Percentiles rank a stretch among this genome's conserved stretches.
Evolutionary conservation across 805 yeast genomes (phyloP).

Genomic region (Ogataea kodamae): DNA sequence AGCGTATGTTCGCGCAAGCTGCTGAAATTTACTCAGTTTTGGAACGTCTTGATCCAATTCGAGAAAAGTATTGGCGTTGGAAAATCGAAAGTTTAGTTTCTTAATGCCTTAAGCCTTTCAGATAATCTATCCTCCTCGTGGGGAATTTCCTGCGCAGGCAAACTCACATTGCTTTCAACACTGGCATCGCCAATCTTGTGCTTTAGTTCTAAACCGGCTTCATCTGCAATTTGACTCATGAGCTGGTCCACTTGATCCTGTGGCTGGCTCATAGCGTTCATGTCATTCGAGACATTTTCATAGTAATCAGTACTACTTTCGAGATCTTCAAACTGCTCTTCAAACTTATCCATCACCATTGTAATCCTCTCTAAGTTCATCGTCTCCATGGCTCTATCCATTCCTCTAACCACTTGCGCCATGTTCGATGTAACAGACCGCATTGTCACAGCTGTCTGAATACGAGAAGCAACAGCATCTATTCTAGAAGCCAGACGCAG

Average conservation of each 20-base stretch:
- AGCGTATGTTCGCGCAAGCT: slow-evolving; percentile 35
- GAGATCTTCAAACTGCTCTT: slow-evolving; percentile 90
- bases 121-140: slow-evolving; percentile 82
- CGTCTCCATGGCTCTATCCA: slow-evolving; percentile 93
- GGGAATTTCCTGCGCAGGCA: slow-evolving; percentile 31
- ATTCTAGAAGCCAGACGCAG: slow-evolving; percentile 81
- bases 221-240: slow-evolving; percentile 92
- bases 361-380: slow-evolving; percentile 95
- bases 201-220: slow-evolving; percentile 90
- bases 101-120: slow-evolving; percentile 82
- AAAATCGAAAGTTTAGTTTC: slow-evolving; percentile 36
- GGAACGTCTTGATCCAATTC: slow-evolving; percentile 33
- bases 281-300: slow-evolving; percentile 83
- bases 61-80: slow-evolving; percentile 33
- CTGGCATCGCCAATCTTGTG: slow-evolving; percentile 71
- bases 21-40: slow-evolving; percentile 48
- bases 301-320: slow-evolving; percentile 93
- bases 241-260: slow-evolving; percentile 92
- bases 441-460: slow-evolving; percentile 98
- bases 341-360: slow-evolving; percentile 95
- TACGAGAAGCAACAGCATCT: slow-evolving; percentile 93
- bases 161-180: slow-evolving; percentile 43
- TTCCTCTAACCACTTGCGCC: slow-evolving; percentile 89
- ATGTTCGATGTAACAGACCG: slow-evolving; percentile 89
- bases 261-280: slow-evolving; percentile 86